Conservation (phyloP, 2,329 filamentous ascomycete genomes). For the Microcera coccophila region DNA sequence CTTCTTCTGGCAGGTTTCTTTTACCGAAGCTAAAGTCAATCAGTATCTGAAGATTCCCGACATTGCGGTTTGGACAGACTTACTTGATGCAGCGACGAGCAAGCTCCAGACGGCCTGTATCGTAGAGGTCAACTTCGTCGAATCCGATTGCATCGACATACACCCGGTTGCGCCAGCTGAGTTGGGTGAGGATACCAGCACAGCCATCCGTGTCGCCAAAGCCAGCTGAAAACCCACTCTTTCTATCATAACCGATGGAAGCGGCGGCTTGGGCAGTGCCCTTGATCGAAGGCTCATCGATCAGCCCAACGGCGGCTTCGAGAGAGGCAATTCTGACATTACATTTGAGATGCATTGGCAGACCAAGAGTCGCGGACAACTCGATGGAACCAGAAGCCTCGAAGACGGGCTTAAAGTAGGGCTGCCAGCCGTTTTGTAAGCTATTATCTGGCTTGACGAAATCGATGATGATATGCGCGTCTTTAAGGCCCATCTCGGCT, state of each 20-base stretch:
- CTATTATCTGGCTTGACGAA: slow-evolving; percentile 19
- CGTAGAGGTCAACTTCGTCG: slow-evolving; percentile 9
- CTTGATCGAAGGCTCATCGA: slow-evolving; percentile 29
- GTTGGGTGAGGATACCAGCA: slow-evolving; percentile 23
- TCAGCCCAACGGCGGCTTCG: slow-evolving; percentile 18
- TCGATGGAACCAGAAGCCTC: slow-evolving; percentile 26
- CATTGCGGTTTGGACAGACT: no score
- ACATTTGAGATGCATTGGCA: slow-evolving; percentile 27
- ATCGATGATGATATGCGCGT: slow-evolving; percentile 22
- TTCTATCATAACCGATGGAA: slow-evolving; percentile 7
- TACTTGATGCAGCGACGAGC: slow-evolving; percentile 21
- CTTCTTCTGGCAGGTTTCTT: no score
- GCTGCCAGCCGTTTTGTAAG: slow-evolving; percentile 20
- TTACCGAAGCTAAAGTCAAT: no score
- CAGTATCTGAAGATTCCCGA: no score
- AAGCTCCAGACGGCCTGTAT: slow-evolving; percentile 3
- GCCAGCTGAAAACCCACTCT: slow-evolving; percentile 12
- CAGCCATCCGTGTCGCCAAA: slow-evolving; percentile 23
- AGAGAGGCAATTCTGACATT: slow-evolving; percentile 21
- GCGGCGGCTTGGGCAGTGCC: slow-evolving; percentile 18
- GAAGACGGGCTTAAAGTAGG: slow-evolving; percentile 29
- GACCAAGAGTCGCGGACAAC: slow-evolving; percentile 24
- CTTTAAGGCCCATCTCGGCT: slow-evolving; percentile 28
- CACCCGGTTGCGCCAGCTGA: slow-evolving; percentile 29
- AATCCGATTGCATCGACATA: slow-evolving; percentile 22